Evolutionary conservation across 208 protist species (phyloP).

Genomic region (Acanthamoeba healyi): DNA sequence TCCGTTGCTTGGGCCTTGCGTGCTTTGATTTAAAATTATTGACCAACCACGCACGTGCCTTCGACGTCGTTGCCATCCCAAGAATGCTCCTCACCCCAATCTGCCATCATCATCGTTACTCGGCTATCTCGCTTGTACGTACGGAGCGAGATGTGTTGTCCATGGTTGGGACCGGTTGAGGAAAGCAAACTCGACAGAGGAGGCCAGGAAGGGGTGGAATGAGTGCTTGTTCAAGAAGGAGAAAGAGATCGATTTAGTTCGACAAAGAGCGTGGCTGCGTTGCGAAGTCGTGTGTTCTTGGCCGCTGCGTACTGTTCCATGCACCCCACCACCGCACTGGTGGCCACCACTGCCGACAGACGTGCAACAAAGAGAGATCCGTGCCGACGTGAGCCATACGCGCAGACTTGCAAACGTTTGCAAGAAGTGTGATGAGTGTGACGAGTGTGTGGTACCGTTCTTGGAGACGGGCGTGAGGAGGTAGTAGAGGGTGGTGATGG

Average conservation of each 20-base stretch:
- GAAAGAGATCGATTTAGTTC: constrained; percentile 9
- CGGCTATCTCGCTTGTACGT: no score
- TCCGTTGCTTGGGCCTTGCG: neutral
- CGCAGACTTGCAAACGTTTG: no score
- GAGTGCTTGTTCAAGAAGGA: neutral
- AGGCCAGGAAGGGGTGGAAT: no score
- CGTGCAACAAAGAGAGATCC: no score
- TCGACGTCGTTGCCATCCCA: no score
- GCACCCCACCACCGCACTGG: neutral
- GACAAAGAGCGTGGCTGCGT: constrained; percentile 49
- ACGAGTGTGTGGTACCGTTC: neutral
- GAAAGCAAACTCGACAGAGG: no score
- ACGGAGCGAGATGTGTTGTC: no score
- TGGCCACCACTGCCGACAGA: neutral
- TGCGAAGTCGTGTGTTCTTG: constrained; percentile 41
- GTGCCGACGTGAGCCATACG: no score
- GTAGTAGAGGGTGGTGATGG: constrained; percentile 64
- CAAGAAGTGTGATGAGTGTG: no score
- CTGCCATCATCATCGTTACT: no score
- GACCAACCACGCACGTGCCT: neutral
- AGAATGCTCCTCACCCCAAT: no score
- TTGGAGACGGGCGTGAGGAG: constrained; percentile 4
- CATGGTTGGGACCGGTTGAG: no score
- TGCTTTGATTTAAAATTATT: neutral
- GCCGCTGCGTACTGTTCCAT: constrained; percentile 57